A percentile compares a stretch with the other conserved stretches of the same genome.
phyloP scores from a whole-genome alignment of 2,329 filamentous ascomycete genomes.

The Exophiala oligosperma region DNA sequence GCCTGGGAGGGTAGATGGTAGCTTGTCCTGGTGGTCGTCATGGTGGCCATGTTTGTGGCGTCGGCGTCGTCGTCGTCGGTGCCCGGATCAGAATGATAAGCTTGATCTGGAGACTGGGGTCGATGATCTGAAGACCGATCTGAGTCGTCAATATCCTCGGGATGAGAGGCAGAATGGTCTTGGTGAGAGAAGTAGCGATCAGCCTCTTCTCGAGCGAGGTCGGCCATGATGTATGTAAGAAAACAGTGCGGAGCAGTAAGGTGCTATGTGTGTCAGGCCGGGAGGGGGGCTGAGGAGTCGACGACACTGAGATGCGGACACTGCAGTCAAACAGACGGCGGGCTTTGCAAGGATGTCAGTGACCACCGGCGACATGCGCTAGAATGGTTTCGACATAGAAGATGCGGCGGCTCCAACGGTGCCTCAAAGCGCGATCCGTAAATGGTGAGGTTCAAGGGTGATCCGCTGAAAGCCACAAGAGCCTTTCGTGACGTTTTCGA shows the following conservation, averaged over 20 bases:
- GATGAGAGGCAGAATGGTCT: slow-evolving; percentile 39
- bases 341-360: background rate
- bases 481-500: background rate
- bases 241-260: background rate
- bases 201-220: slow-evolving; percentile 48
- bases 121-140: slow-evolving; percentile 23
- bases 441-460: background rate
- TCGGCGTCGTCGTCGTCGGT: slow-evolving; percentile 36
- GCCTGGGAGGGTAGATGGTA: slow-evolving; percentile 47
- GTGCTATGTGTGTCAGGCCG: background rate
- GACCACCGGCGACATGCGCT: background rate
- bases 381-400: background rate
- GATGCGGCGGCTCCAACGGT: background rate
- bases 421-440: background rate
- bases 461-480: background rate
- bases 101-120: slow-evolving; percentile 13
- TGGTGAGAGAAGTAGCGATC: slow-evolving; percentile 42
- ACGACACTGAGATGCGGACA: background rate
- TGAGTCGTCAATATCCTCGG: slow-evolving; percentile 41
- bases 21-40: slow-evolving; percentile 36
- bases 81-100: slow-evolving; percentile 31
- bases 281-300: background rate
- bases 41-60: slow-evolving; percentile 35
- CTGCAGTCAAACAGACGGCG: background rate
- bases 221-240: slow-evolving; percentile 38